phyloP scores from a whole-genome alignment of 73 alveolate species.

The Paramecium caudatum region DNA sequence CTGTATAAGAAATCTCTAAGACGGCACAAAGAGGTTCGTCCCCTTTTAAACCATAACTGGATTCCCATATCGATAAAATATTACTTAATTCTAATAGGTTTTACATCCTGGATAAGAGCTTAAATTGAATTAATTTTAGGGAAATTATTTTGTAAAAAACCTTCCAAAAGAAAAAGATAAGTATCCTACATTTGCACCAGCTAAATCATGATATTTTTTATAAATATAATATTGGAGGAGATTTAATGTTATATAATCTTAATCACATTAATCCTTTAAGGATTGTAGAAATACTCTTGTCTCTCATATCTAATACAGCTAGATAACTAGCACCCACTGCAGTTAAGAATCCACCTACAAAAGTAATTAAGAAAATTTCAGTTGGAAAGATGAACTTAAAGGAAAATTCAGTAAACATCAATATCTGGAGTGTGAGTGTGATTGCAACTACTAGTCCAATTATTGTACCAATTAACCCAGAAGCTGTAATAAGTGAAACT shows the following conservation, averaged over 20 bases:
- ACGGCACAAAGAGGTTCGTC: too few relatives aligned
- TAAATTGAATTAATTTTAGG: too few relatives aligned
- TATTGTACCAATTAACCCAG: constrained; percentile 89
- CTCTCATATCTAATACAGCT: constrained; percentile 91
- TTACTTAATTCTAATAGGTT: too few relatives aligned
- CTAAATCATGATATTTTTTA: too few relatives aligned
- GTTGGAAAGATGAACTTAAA: constrained; percentile 93
- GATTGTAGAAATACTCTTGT: constrained; percentile 86
- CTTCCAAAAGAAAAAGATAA: too few relatives aligned
- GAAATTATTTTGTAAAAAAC: too few relatives aligned
- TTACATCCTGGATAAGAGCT: too few relatives aligned
- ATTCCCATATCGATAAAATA: too few relatives aligned
- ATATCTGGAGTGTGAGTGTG: constrained; percentile 90
- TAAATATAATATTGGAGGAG: too few relatives aligned
- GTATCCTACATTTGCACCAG: too few relatives aligned
- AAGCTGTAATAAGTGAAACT: constrained; percentile 86
- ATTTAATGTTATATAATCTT: not conserved
- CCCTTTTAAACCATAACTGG: too few relatives aligned
- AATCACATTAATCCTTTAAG: constrained; percentile 83
- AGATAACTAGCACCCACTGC: constrained; percentile 91
- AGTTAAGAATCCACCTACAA: constrained; percentile 83
- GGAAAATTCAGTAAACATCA: constrained; percentile 94
- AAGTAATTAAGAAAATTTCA: constrained; percentile 84
- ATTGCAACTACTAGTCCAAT: constrained; percentile 93
- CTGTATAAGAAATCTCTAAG: too few relatives aligned